A percentile compares a stretch with the other conserved stretches of the same genome.
These are phyloP conservation scores for Penicillium subrubescens DNA, from an alignment of 495 filamentous ascomycete genomes.

Conservation along the genomic window DNA sequence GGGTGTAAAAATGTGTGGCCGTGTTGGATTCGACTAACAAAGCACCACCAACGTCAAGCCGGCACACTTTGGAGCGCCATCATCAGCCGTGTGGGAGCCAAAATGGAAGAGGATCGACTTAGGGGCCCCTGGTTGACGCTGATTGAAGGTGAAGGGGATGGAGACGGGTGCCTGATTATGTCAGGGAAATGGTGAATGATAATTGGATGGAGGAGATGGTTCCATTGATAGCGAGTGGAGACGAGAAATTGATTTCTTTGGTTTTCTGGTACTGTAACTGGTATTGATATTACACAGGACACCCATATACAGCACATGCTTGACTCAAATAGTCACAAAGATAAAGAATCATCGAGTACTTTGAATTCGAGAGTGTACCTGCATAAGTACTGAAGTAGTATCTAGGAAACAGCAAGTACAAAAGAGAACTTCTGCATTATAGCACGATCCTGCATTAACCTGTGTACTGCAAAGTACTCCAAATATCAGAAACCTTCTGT, in stretches of 20 bases:
- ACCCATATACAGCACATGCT: not conserved
- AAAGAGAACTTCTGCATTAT: not conserved
- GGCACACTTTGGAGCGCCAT: constrained; percentile 2
- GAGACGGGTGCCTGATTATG: constrained; percentile 24
- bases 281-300: not conserved
- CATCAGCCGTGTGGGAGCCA: constrained; percentile 17
- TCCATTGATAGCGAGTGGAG: not conserved
- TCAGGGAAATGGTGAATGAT: not conserved
- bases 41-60: not conserved
- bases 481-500: not conserved
- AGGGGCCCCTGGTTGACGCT: constrained; percentile 4
- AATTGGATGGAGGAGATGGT: constrained; percentile 7
- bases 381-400: not conserved
- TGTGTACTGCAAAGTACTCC: not conserved
- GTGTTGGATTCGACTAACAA: not conserved
- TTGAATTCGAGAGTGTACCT: not conserved
- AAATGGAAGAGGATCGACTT: constrained; percentile 20
- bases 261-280: not conserved
- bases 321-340: not conserved
- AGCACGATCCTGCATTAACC: not conserved
- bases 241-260: not conserved
- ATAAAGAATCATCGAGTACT: constrained; percentile 2
- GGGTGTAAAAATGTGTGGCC: constrained; percentile 3
- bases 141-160: constrained; percentile 2
- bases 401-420: not conserved